These are phyloP conservation scores for Camelina neglecta DNA, from an alignment of 345 rosid species.

Conservation along the genomic window DNA sequence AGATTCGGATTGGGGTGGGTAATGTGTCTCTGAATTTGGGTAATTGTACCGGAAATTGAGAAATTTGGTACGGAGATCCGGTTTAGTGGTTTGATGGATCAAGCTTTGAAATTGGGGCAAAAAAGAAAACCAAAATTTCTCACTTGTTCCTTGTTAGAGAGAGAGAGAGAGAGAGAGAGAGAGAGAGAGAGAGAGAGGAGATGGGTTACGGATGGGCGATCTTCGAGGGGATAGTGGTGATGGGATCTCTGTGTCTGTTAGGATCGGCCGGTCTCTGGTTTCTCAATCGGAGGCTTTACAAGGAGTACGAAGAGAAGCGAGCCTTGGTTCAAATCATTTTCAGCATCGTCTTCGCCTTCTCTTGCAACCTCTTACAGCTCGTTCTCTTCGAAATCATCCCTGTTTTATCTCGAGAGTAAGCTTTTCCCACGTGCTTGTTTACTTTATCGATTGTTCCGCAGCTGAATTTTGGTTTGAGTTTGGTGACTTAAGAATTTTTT, in stretches of 20 bases:
- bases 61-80: constrained; percentile 9
- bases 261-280: constrained; percentile 98
- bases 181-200: constrained; percentile 1
- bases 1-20: too few species aligned
- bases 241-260: constrained; percentile 70
- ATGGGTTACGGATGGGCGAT: constrained; percentile 85
- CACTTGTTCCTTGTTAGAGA: too few species aligned
- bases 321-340: constrained; percentile 93
- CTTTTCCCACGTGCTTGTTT: background rate
- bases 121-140: background rate
- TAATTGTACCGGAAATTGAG: background rate
- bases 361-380: constrained; percentile 97
- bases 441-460: background rate
- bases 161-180: constrained; percentile 17
- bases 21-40: background rate
- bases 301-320: constrained; percentile 97
- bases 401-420: constrained; percentile 83
- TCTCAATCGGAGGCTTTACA: constrained; percentile 81
- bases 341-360: constrained; percentile 96
- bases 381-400: constrained; percentile 98
- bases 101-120: background rate
- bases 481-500: background rate
- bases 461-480: background rate
- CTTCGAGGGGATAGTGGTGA: constrained; percentile 70
- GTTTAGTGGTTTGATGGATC: constrained; percentile 17